Evolutionary conservation across 2,329 filamentous ascomycete species (phyloP).

Genomic region (Cryphonectria carpinicola): DNA sequence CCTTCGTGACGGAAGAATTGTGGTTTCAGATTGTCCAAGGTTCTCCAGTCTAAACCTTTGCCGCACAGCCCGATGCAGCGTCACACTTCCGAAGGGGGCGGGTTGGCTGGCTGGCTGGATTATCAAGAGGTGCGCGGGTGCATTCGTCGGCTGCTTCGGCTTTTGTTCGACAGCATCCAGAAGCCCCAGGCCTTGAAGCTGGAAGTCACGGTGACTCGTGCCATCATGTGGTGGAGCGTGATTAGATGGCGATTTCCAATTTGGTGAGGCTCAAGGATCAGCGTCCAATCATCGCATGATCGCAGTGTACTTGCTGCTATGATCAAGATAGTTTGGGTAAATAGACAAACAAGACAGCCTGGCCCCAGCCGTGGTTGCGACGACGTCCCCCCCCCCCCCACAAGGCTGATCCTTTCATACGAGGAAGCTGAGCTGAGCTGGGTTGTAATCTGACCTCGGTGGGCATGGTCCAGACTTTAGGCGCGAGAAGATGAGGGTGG

Average conservation of each 20-base stretch:
- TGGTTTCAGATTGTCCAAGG: slow-evolving; percentile 23
- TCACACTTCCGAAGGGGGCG: neutral
- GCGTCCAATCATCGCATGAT: slow-evolving; percentile 3
- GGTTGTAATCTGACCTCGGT: neutral
- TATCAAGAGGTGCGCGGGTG: neutral
- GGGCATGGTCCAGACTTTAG: neutral
- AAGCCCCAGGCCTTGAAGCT: neutral
- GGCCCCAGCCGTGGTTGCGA: neutral
- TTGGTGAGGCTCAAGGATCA: slow-evolving; percentile 21
- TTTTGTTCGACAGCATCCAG: neutral
- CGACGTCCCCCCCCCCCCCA: slow-evolving; percentile 4
- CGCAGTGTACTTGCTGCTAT: neutral
- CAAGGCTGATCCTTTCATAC: neutral
- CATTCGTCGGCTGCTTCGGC: neutral
- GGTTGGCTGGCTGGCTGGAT: neutral
- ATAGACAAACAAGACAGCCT: neutral
- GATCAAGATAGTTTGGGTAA: neutral
- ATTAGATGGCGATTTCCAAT: neutral
- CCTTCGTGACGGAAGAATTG: slow-evolving; percentile 17
- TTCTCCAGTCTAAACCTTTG: neutral
- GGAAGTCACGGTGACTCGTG: neutral
- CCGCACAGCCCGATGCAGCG: neutral
- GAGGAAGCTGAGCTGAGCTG: neutral
- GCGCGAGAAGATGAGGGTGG: slow-evolving; percentile 17
- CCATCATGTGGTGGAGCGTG: neutral